phyloP scores from a whole-genome alignment of 139 green algal species.

The Ulvella scutata region DNA sequence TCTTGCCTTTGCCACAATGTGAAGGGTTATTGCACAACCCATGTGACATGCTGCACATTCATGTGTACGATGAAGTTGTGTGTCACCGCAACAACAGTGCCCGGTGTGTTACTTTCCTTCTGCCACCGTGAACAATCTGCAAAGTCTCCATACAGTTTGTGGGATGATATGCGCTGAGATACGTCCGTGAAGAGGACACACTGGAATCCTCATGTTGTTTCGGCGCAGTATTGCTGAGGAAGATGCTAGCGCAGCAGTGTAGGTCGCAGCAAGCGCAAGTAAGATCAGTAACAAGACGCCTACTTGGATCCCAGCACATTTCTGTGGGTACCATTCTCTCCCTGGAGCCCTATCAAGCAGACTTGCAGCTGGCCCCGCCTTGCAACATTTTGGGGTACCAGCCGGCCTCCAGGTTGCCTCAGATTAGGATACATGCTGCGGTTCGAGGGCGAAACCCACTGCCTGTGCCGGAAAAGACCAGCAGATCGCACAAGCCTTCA shows the following conservation, averaged over 20 bases:
- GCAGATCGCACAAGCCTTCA: background rate
- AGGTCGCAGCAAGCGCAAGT: background rate
- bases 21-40: background rate
- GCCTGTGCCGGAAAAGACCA: background rate
- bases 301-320: background rate
- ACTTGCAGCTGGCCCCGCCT: background rate
- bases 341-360: background rate
- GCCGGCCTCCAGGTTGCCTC: background rate
- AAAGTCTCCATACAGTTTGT: too few relatives aligned
- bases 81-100: background rate
- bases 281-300: background rate
- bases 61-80: background rate
- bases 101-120: background rate
- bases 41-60: background rate
- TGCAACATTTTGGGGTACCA: background rate
- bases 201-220: too few relatives aligned
- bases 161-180: too few relatives aligned
- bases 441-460: background rate
- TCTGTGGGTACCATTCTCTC: background rate
- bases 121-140: too few relatives aligned
- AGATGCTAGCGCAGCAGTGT: background rate
- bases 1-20: background rate
- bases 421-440: background rate
- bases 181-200: too few relatives aligned
- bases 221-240: too few relatives aligned